These are phyloP conservation scores for Acorus calamus DNA, from an alignment of 106 monocot genomes.

Conservation along the genomic window DNA sequence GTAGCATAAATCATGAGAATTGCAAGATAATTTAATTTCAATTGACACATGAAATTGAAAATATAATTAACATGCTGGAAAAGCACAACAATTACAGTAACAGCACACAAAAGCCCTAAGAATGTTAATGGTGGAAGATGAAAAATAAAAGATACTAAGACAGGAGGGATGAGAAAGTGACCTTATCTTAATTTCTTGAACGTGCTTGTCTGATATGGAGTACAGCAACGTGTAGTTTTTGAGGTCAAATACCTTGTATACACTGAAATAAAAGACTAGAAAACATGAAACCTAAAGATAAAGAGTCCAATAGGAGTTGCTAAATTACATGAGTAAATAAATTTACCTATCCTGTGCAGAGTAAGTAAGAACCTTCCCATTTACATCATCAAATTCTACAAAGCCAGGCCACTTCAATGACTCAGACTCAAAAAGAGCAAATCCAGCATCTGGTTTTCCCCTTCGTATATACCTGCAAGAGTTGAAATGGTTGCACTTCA, in stretches of 20 bases:
- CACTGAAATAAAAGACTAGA: constrained; percentile 21
- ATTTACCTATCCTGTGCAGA: constrained; percentile 68
- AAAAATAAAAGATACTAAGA: constrained; percentile 3
- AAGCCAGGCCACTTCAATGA: constrained; percentile 86
- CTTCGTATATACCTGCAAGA: constrained; percentile 54
- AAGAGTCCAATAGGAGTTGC: not conserved
- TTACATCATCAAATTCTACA: constrained; percentile 94
- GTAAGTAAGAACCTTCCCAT: constrained; percentile 83
- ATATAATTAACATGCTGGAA: too few species aligned
- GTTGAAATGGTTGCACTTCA: not conserved
- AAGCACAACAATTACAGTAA: too few species aligned
- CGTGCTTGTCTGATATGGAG: constrained; percentile 69
- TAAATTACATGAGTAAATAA: not conserved
- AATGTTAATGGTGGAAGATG: too few species aligned
- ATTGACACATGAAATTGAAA: too few species aligned
- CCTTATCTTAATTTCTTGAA: constrained; percentile 93
- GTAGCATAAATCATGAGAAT: too few species aligned
- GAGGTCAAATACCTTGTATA: constrained; percentile 89
- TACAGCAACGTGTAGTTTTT: constrained; percentile 75
- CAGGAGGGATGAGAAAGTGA: constrained; percentile 1
- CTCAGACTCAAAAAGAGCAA: constrained; percentile 82
- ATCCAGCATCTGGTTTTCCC: constrained; percentile 67
- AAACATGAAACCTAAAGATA: not conserved
- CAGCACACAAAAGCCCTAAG: too few species aligned
- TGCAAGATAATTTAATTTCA: too few species aligned